Evolutionary conservation across 805 yeast species (phyloP), one percentile per base, ranked within the genome.

Genomic region (Myxozyma sirexii): DNA sequence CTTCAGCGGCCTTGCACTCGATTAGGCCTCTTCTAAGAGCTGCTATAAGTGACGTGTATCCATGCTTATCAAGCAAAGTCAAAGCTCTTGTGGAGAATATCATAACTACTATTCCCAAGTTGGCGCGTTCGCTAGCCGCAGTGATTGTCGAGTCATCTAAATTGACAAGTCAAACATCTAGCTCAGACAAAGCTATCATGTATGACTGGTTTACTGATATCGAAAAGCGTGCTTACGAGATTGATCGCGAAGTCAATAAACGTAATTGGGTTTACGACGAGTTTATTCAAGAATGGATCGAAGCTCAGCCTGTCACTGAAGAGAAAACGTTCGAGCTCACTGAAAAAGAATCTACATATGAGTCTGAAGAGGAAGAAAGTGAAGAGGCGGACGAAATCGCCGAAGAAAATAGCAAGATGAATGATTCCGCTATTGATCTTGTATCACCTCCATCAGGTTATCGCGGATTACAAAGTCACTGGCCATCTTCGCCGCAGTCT

Each of bases 261-360:
- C 54, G 47, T 15, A 60, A 56, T 24, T 60, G 64, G 64, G 24
- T 39, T 5, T 53, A 37, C 33, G 65, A 54, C 39, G 62, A 48
- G 24, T 52, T 53, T 35, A 42, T 61, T 17, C 63, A 54, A 31
- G 62, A 61, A 27, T 61, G 65, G 65, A 50, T 58, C 24, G 59
- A 61, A 31, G 42, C 38, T 4, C 19, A 27, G 13, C 26, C 23
- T 15, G 38, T 19, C 2, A 23, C 17, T 31, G 42, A n/a, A 23
- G 43, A 41, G 35, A 46, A 17, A 21, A 15, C 17, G 45, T 31
- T 46, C 27, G n/a, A 17, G 6, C 38, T 46, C 8, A 31, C 39
- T 4, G 43, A 37, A n/a, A 19, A 21, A 5, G 39, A 51, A 6
- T 15, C 37, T 8, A 50, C 17, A 38, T 27, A 49, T 15, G 50